phyloP scores from a whole-genome alignment of 106 monocot genomes.

The Chionographis japonica region DNA sequence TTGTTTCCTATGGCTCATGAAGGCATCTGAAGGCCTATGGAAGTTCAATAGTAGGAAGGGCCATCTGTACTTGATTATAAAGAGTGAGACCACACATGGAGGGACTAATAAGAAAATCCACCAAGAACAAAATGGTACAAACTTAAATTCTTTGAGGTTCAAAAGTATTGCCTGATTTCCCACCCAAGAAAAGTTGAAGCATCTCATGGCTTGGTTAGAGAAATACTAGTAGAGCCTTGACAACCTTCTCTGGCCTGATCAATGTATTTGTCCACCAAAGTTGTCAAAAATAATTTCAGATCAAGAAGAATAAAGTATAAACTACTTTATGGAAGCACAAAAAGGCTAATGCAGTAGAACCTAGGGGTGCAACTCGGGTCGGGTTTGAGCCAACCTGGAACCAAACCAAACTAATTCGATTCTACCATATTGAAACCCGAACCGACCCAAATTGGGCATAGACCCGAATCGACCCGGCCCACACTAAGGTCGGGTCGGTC shows the following conservation, averaged over 20 bases:
- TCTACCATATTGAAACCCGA: no score
- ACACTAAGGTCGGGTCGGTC: no score
- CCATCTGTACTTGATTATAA: no score
- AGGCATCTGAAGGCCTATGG: no score
- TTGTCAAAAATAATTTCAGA: constrained; percentile 1
- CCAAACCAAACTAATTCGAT: no score
- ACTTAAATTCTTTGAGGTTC: no score
- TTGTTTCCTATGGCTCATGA: no score
- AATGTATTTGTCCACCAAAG: not conserved
- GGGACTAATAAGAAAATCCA: not conserved
- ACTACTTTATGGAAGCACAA: not conserved
- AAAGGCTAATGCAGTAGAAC: not conserved
- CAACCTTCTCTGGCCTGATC: constrained; percentile 92
- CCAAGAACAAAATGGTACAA: not conserved
- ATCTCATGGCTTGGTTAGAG: constrained; percentile 20
- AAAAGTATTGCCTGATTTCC: not conserved
- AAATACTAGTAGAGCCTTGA: constrained; percentile 65
- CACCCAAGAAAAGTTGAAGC: not conserved
- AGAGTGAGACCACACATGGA: not conserved
- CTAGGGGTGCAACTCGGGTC: no score
- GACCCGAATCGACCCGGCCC: no score
- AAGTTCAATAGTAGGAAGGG: no score
- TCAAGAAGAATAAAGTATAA: not conserved
- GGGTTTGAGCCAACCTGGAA: no score
- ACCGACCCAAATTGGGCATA: no score